Percentiles rank a stretch among this genome's conserved stretches.
phyloP scores from a whole-genome alignment of 768 basidiomycete species.

The Strobilomyces echinocephalus region DNA sequence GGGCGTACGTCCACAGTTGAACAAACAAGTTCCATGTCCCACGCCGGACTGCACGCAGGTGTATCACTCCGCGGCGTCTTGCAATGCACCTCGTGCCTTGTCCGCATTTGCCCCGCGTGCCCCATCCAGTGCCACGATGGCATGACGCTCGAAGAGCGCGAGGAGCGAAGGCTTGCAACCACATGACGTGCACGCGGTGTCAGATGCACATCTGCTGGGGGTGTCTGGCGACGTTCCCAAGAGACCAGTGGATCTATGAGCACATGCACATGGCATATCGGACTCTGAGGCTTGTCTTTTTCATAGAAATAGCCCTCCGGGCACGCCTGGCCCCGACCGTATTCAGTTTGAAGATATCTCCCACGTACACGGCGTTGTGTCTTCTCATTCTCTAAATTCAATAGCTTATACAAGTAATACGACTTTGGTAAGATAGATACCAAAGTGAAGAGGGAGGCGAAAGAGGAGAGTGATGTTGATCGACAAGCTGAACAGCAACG shows the following conservation, averaged over 20 bases:
- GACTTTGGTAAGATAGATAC: too few species aligned
- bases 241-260: constrained; percentile 66
- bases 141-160: constrained; percentile 56
- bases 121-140: constrained; percentile 60
- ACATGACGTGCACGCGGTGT: constrained; percentile 74
- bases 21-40: constrained; percentile 70
- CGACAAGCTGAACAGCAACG: too few species aligned
- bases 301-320: too few species aligned
- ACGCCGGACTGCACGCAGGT: constrained; percentile 75
- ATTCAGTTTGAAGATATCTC: too few species aligned
- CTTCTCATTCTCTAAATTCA: too few species aligned
- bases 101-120: constrained; percentile 63
- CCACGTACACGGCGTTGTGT: too few species aligned
- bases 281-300: constrained; percentile 24
- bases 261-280: constrained; percentile 65
- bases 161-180: constrained; percentile 74
- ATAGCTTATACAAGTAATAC: too few species aligned
- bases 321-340: too few species aligned
- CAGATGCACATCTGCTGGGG: constrained; percentile 80
- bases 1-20: constrained; percentile 54
- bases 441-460: too few species aligned
- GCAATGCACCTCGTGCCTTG: constrained; percentile 67
- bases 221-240: constrained; percentile 65
- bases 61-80: constrained; percentile 58
- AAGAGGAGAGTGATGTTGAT: too few species aligned